Evolutionary conservation across 495 filamentous ascomycete species (phyloP).

Genomic region (Podospora comata): DNA sequence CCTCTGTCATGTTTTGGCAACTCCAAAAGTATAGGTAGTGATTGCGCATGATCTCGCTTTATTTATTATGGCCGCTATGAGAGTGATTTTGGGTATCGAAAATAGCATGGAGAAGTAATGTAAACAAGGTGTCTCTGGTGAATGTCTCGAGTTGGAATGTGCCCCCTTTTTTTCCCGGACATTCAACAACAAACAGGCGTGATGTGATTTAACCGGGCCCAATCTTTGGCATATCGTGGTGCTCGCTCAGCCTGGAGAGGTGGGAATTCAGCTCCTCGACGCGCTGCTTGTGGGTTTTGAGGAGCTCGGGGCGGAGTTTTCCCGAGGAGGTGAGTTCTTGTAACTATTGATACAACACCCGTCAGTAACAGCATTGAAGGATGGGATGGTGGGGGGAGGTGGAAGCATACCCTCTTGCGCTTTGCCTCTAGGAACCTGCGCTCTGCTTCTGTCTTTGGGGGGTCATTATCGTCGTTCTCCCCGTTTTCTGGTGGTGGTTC

Average conservation of each 20-base stretch:
- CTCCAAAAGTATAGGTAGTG: too few relatives aligned
- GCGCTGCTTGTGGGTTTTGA: constrained; percentile 95
- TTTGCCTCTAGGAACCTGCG: constrained; percentile 72
- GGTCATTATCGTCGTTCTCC: constrained; percentile 22
- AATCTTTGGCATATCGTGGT: constrained; percentile 95
- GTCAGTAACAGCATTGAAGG: constrained; percentile 5
- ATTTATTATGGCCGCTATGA: neutral
- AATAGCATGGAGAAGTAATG: neutral
- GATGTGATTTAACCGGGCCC: constrained; percentile 57
- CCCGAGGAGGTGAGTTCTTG: constrained; percentile 58
- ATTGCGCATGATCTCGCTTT: neutral
- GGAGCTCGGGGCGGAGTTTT: constrained; percentile 58
- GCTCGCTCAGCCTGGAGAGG: constrained; percentile 84
- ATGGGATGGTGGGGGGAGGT: neutral
- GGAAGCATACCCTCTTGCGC: constrained; percentile 66
- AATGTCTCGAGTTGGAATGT: neutral
- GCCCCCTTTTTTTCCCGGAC: neutral
- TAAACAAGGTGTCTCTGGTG: neutral
- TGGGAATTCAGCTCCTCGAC: constrained; percentile 96
- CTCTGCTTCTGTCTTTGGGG: constrained; percentile 81
- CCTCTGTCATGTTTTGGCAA: too few relatives aligned
- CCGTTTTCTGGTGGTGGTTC: constrained; percentile 23
- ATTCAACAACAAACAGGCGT: neutral
- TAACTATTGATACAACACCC: constrained; percentile 45
- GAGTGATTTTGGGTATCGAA: neutral